Evolutionary conservation across 768 basidiomycete genomes (phyloP), one percentile per base, ranked within the genome.

Genomic region (Macrocybe gigantea): DNA sequence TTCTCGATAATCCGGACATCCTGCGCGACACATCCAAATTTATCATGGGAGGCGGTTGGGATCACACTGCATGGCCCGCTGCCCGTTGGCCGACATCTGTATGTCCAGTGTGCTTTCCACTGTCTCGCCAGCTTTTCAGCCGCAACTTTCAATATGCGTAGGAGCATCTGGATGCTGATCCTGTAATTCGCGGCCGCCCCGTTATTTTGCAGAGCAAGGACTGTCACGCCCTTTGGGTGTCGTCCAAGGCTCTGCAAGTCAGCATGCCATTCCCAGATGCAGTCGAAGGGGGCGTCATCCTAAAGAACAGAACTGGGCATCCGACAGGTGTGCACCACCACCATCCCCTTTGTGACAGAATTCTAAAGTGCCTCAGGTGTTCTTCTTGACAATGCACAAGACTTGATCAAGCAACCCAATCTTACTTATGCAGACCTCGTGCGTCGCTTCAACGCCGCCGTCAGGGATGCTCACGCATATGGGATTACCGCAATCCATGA

Each of bases 401-500:
- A 82, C 14, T 66, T 92, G 33, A 67, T 92, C 33, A 73, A 70
- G 45, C 77, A 77, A 48, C 87, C 88, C 0, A 65, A 74, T 14
- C 72, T 80, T 47, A 85, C 83, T 0, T 78, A 87, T 56, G 68
- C 64, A 30, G 81, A 87, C 53, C 70, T 91, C 38, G 57, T 77
- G 48, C 72, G 75, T 56, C 73, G 71, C 15, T 93, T 85, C 62
- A 68, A 73, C 38, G 67, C 73, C 33, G 77, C 88, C 6, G 77
- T 87, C 14, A 66, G 71, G 36, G 81, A 92, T 58, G 88, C 85
- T 7, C 71, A 90, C 41, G 66, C 77, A 2, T 65, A 74, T 45
- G 93, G 93, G 5, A 62, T 96, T 49, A 93, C 91, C 0, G 79
- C 85, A 1, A 79, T 96, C 35, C 92, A 94, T 59, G 93, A 96